Evolutionary conservation across 305 asterid genomes (phyloP), one percentile per base, ranked within the genome.

Genomic region (Rubia peregrina): DNA sequence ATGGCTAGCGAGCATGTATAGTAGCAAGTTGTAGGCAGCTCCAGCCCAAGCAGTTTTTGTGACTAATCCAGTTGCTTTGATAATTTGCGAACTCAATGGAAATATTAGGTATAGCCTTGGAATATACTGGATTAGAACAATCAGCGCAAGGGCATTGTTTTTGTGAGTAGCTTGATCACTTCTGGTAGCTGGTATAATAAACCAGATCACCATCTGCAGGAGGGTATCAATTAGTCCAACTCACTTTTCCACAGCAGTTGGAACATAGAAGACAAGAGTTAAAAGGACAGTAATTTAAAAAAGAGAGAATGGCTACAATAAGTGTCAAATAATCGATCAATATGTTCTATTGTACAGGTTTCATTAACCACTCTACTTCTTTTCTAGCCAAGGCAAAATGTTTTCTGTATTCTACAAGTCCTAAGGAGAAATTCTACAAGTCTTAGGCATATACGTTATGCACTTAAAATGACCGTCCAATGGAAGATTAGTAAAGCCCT

Each of bases 31-130:
- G 85, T 92, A 92, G 48, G 95, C 98, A 51, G 98, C 98, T 76
- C 98, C 98, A 21, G 98, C 98, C 98, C 98, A 92, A 79, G 95
- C 97, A 70, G 98, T 90, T 87, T 92, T 92, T 74, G 98, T 90
- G 83, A 92, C 98, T 65, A 92, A 83, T 83, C 98, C 98, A 3
- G 98, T 92, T 74, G 98, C 95, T 83, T 92, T 92, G 75, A 92
- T 81, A 33, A 92, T 90, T 86, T 92, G 87, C 51, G 97, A 90
- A 77, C 97, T 92, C 76, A 90, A 80, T 12, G 97, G 98, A 78
- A 92, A 92, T 81, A 92, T 90, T 75, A 92, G 90, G 82, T 92
- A 92, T 72, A 90, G 80, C 82, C 98, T 83, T 22, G 98, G 98
- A 73, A 90, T 72, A 78, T 92, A 92, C 70, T 92, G 97, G 74